Evolutionary conservation across 2,329 filamentous ascomycete species (phyloP).

Genomic region (Aureobasidium subglaciale): DNA sequence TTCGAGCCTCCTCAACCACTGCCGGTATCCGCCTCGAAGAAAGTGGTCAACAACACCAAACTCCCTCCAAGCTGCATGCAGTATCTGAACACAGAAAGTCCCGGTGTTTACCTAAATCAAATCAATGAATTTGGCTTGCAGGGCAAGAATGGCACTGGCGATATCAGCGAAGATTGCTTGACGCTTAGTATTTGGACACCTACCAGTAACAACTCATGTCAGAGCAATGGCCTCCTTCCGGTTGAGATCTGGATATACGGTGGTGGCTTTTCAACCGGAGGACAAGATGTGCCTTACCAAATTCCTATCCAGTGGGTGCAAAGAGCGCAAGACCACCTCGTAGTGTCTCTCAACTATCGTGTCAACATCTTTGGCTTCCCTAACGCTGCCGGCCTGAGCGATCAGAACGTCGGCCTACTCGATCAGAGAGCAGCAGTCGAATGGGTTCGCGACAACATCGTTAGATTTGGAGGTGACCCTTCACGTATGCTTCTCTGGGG

Average conservation of each 20-base stretch:
- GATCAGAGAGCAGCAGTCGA: slow-evolving; percentile 48
- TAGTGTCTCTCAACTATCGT: slow-evolving; percentile 34
- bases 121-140: slow-evolving; percentile 27
- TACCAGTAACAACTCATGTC: slow-evolving; percentile 15
- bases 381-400: slow-evolving; percentile 25
- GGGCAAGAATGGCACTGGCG: slow-evolving; percentile 25
- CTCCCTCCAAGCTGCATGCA: slow-evolving; percentile 25
- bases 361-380: slow-evolving; percentile 39
- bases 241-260: slow-evolving; percentile 45
- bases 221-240: slow-evolving; percentile 26
- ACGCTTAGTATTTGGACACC: slow-evolving; percentile 42
- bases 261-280: slow-evolving; percentile 40
- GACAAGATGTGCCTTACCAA: slow-evolving; percentile 40
- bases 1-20: slow-evolving; percentile 21
- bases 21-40: slow-evolving; percentile 19
- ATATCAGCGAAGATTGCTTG: slow-evolving; percentile 40
- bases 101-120: slow-evolving; percentile 21
- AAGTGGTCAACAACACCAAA: slow-evolving; percentile 20
- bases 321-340: slow-evolving; percentile 29
- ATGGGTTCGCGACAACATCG: slow-evolving; percentile 47
- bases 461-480: slow-evolving; percentile 42
- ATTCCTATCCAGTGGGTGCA: slow-evolving; percentile 39
- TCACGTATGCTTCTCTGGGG: slow-evolving; percentile 23
- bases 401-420: slow-evolving; percentile 44
- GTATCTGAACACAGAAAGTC: slow-evolving; percentile 19